Conservation (phyloP, 371 early-diverging fungal genomes). For the Haplosporangium sp. region DNA sequence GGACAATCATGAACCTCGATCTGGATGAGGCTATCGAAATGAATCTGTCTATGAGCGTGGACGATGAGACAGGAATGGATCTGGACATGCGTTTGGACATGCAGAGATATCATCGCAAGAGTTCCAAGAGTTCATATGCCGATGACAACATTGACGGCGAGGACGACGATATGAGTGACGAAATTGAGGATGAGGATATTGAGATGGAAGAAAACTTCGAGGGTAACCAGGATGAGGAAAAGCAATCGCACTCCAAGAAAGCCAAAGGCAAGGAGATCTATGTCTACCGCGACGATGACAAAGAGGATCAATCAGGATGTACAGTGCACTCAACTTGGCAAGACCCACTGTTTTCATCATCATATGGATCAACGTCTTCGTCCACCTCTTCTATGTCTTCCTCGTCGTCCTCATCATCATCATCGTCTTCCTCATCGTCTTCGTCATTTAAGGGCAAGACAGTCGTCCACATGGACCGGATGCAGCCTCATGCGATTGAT, state of each 20-base stretch:
- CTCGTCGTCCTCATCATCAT: conserved; percentile 15
- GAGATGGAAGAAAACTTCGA: not conserved
- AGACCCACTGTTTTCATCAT: conserved; percentile 15
- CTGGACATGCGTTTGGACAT: conserved; percentile 43
- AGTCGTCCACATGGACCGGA: not conserved
- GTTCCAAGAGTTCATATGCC: not conserved
- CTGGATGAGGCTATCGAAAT: conserved; percentile 37
- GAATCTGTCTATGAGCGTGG: conserved; percentile 25
- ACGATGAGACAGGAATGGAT: conserved; percentile 31
- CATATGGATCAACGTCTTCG: conserved; percentile 28
- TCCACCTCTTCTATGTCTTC: conserved; percentile 19
- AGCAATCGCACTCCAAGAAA: conserved; percentile 8
- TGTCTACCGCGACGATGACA: conserved; percentile 10
- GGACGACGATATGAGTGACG: not conserved
- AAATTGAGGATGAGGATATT: conserved; percentile 5
- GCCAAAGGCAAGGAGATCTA: conserved; percentile 48
- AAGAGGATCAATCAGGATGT: not conserved
- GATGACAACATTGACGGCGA: not conserved
- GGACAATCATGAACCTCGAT: conserved; percentile 51
- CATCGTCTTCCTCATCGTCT: conserved; percentile 18
- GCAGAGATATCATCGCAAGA: conserved; percentile 31
- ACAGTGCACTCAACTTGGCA: conserved; percentile 1
- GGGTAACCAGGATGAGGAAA: not conserved
- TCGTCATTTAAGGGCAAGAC: conserved; percentile 4
- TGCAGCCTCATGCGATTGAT: conserved; percentile 5